Percentiles rank a stretch among this genome's conserved stretches.
Conservation (phyloP, 805 yeast species). For the Candida ortonii region DNA sequence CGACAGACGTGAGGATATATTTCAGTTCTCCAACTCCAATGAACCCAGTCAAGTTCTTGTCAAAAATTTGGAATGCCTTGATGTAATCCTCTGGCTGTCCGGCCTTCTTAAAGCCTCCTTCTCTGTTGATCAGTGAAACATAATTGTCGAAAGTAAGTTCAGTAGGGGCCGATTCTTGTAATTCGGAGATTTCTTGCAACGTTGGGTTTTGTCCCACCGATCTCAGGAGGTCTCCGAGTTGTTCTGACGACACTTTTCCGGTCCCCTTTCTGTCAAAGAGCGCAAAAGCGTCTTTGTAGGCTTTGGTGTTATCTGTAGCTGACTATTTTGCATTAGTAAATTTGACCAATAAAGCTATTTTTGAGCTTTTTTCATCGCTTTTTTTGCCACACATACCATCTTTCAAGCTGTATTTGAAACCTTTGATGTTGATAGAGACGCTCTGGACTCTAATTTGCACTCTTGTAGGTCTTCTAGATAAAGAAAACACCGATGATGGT, state of each 20-base stretch:
- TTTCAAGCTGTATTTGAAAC: too few species aligned
- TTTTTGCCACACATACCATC: too few species aligned
- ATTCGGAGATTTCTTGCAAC: slow-evolving; percentile 71
- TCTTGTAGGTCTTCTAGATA: too few species aligned
- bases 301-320: slow-evolving; percentile 30
- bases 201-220: slow-evolving; percentile 99
- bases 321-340: too few species aligned
- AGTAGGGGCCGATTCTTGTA: slow-evolving; percentile 37
- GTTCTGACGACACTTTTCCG: slow-evolving; percentile 80
- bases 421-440: too few species aligned
- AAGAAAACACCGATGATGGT: too few species aligned
- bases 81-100: slow-evolving; percentile 92
- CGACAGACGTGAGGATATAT: slow-evolving; percentile 91
- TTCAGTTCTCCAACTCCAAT: slow-evolving; percentile 96
- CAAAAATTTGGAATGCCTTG: slow-evolving; percentile 95
- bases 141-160: slow-evolving; percentile 76
- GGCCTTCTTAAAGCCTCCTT: slow-evolving; percentile 81
- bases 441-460: too few species aligned
- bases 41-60: slow-evolving; percentile 91
- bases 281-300: slow-evolving; percentile 90
- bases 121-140: slow-evolving; percentile 74
- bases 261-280: slow-evolving; percentile 95
- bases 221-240: slow-evolving; percentile 88
- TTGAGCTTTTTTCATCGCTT: too few species aligned
- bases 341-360: too few species aligned